Base-by-base conservation (phyloP, 1,139 yeast species). In the Nakaseomyces sp. region DNA sequence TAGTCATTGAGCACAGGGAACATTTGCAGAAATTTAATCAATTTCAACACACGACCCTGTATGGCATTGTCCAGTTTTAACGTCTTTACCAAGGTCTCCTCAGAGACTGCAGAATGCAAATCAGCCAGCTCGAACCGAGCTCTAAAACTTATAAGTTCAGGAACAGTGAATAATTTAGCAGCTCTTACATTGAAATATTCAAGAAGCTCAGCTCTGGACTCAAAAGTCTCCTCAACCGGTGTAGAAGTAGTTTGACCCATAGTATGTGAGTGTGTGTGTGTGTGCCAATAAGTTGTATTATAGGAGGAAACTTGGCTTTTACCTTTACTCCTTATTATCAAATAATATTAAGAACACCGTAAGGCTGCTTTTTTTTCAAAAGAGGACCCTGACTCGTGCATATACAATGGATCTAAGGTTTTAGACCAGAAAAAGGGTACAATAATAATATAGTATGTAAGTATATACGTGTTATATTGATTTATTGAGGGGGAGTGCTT, bases 1-100 rank as follows among this genome's bases (percentile, higher is more conserved):
- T 50, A 30, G 57, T 13, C 56, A 5, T 63, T 60, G 26, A 73
- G 49, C 41, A 72, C 61, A 0, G 81, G 81, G 53, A 71, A 76
- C 20, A 61, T 63, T 1, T 71, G 64, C 31, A 75, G 50, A 29
- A 63, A 62, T 17, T 57, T 51, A 2, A 71, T 55, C 16, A 67
- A 54, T 9, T 58, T 56, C 52, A 63, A 65, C 2, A 74, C 43
- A 3, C 68, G 42, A 4, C 56, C 54, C 0, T 65, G 55, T 8
- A 32, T 9, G 5, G 4, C 12, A 8, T n/a, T 24, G 13, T 8
- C 13, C 24, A 32, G 2, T 5, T 19, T n/a, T 7, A 32, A 19
- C 9, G 22, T 13, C 18, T 10, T 7, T 5, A 32, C 12, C 7
- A 32, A 5, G 8, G 4, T 32, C 7, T 32, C 36, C 15, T 32